Evolutionary conservation across 139 green algal genomes (phyloP).

Genomic region (Volvox reticuliferus): DNA sequence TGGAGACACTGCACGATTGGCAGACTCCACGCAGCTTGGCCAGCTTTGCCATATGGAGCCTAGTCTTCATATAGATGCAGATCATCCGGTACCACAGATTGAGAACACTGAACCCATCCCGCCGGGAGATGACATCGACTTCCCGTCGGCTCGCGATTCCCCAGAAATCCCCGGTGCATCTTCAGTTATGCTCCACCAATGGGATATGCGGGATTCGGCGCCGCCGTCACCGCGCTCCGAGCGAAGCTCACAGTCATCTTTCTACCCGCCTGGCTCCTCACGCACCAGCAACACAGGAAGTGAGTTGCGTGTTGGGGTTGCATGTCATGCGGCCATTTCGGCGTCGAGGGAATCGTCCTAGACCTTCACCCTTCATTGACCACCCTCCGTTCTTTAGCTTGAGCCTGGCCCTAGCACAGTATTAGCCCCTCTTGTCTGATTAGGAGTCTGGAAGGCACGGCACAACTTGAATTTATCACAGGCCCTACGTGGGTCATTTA

Average conservation of each 20-base stretch:
- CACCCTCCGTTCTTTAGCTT: too few species aligned
- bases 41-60: slow-evolving; percentile 5
- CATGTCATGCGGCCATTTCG: too few species aligned
- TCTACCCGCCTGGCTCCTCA: not conserved
- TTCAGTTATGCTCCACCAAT: not conserved
- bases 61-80: not conserved
- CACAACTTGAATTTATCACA: too few species aligned
- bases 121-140: slow-evolving; percentile 20
- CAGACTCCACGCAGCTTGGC: not conserved
- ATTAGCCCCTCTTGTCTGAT: too few species aligned
- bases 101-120: not conserved
- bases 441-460: too few species aligned
- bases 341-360: too few species aligned
- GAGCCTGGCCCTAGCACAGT: too few species aligned
- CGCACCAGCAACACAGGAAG: slow-evolving; percentile 3
- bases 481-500: too few species aligned
- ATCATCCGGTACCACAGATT: not conserved
- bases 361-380: too few species aligned
- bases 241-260: slow-evolving; percentile 8
- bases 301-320: not conserved
- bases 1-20: not conserved
- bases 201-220: not conserved
- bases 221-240: slow-evolving; percentile 12
- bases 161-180: slow-evolving; percentile 35
- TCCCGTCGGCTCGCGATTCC: not conserved